Percentiles rank a stretch among this genome's conserved stretches.
Conservation (phyloP, 371 early-diverging fungal species). For the Mucor saturninus region DNA sequence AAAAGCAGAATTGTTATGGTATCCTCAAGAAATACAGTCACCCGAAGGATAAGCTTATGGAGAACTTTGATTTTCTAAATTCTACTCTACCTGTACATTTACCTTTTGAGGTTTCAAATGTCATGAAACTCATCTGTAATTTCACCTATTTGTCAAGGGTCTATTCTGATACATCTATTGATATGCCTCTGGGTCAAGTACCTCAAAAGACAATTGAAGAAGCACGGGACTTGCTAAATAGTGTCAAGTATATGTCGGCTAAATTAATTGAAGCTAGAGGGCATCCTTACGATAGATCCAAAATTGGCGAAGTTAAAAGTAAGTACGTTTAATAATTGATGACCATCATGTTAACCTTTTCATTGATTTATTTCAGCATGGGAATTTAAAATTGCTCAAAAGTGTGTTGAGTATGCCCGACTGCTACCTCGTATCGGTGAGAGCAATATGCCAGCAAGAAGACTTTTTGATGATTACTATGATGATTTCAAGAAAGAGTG, state of each 20-base stretch:
- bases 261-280: background rate
- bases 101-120: conserved; percentile 28
- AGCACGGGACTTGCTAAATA: conserved; percentile 43
- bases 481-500: conserved; percentile 29
- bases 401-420: conserved; percentile 23
- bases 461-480: conserved; percentile 4
- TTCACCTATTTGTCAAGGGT: conserved; percentile 43
- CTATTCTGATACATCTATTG: conserved; percentile 36
- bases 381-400: conserved; percentile 21
- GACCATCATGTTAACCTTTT: background rate
- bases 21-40: conserved; percentile 32
- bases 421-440: conserved; percentile 18
- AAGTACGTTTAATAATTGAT: background rate
- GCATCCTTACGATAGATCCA: conserved; percentile 10
- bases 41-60: conserved; percentile 28
- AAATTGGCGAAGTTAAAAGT: conserved; percentile 12
- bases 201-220: conserved; percentile 41
- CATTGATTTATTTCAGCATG: conserved; percentile 4
- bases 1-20: conserved; percentile 55
- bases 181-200: conserved; percentile 58
- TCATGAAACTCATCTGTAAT: conserved; percentile 55
- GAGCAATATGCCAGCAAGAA: background rate
- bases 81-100: conserved; percentile 20
- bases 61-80: conserved; percentile 34
- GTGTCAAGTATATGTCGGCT: conserved; percentile 2